Conservation (phyloP, 2,329 filamentous ascomycete genomes). For the Colletotrichum sansevieriae region DNA sequence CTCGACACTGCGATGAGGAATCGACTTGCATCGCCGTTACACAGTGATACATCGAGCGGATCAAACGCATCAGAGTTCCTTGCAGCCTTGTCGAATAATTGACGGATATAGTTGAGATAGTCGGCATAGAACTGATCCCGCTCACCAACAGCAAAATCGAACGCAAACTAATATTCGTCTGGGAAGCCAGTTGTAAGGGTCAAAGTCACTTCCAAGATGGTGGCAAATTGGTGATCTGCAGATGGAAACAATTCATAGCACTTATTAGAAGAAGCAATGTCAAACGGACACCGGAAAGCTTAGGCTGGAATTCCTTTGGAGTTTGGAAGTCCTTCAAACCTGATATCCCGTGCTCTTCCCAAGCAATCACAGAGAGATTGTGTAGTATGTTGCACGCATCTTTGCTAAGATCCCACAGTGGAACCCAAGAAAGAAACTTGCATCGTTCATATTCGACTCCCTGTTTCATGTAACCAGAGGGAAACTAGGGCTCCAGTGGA, state of each 20-base stretch:
- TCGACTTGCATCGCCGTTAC: not conserved
- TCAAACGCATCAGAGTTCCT: not conserved
- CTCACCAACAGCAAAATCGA: not conserved
- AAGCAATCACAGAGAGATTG: no score
- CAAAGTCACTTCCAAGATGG: slow-evolving; percentile 8
- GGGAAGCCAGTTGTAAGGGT: slow-evolving; percentile 19
- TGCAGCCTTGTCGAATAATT: not conserved
- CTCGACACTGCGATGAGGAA: slow-evolving; percentile 16
- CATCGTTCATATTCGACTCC: no score
- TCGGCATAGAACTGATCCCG: slow-evolving; percentile 15
- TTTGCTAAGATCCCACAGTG: no score
- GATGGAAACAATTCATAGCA: not conserved
- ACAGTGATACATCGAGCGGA: slow-evolving; percentile 6
- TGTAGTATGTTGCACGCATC: no score
- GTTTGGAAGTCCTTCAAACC: not conserved
- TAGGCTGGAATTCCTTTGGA: slow-evolving; percentile 14
- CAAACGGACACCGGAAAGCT: slow-evolving; percentile 16
- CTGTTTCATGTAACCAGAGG: no score
- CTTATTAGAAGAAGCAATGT: slow-evolving; percentile 10
- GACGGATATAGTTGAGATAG: slow-evolving; percentile 4
- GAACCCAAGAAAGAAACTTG: no score
- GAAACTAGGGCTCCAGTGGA: no score
- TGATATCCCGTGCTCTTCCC: not conserved
- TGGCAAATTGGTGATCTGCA: not conserved
- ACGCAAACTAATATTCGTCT: slow-evolving; percentile 11